These are phyloP conservation scores for Sparassis latifolia DNA, from an alignment of 1,284 basidiomycete species.

Conservation along the genomic window DNA sequence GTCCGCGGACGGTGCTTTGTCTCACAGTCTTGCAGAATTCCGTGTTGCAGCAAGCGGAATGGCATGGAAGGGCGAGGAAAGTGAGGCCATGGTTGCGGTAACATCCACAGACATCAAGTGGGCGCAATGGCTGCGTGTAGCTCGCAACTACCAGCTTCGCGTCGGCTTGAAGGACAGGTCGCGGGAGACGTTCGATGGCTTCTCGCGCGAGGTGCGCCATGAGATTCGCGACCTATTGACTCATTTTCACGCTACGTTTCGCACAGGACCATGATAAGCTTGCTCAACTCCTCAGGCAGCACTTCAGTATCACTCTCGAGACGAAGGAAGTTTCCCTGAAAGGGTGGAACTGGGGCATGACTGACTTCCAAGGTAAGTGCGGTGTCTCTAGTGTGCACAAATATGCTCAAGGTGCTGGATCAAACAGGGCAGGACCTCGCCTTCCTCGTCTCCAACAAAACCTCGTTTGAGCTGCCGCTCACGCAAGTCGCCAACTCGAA, in stretches of 20 bases:
- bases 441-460: conserved; percentile 88
- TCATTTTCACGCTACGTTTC: background rate
- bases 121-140: conserved; percentile 88
- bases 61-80: conserved; percentile 83
- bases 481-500: conserved; percentile 92
- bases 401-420: background rate
- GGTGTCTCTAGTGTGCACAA: too few relatives aligned
- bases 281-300: conserved; percentile 70
- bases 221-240: background rate
- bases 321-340: conserved; percentile 84
- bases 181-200: conserved; percentile 90
- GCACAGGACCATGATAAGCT: conserved; percentile 81
- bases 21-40: conserved; percentile 53
- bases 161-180: conserved; percentile 74
- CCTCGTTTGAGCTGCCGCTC: conserved; percentile 89
- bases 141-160: conserved; percentile 86
- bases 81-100: conserved; percentile 61
- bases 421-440: conserved; percentile 77
- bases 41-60: conserved; percentile 85
- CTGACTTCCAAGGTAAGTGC: conserved; percentile 82
- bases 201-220: conserved; percentile 74
- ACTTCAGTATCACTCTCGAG: conserved; percentile 84
- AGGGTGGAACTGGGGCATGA: conserved; percentile 99
- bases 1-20: background rate
- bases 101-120: conserved; percentile 75